Conservation (phyloP, 164 flowering plant genomes). For the Magnolia changhungtana region DNA sequence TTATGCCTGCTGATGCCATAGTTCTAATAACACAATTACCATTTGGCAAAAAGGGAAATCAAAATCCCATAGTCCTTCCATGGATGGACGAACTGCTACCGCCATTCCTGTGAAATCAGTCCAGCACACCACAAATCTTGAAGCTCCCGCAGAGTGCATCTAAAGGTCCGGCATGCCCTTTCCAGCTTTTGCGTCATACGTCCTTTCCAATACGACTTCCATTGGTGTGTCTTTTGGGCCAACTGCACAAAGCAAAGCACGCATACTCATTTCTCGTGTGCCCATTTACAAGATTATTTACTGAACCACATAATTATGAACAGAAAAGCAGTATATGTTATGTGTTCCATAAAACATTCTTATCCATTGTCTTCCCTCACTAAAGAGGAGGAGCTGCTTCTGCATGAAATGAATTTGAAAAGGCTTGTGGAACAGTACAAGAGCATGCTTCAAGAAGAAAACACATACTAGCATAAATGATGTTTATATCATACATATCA, state of each 20-base stretch:
- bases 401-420: background rate
- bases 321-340: background rate
- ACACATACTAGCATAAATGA: too few species aligned
- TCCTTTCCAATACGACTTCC: conserved; percentile 74
- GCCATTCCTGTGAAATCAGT: background rate
- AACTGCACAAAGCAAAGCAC: conserved; percentile 46
- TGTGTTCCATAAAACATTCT: background rate
- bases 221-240: conserved; percentile 91
- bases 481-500: too few species aligned
- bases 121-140: background rate
- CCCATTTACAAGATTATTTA: background rate
- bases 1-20: too few species aligned
- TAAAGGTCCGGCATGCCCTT: conserved; percentile 81
- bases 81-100: background rate
- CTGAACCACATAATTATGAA: too few species aligned
- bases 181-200: conserved; percentile 76
- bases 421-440: background rate
- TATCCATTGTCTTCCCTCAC: background rate
- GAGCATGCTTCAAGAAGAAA: background rate
- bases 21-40: background rate
- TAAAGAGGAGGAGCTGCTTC: background rate
- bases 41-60: background rate
- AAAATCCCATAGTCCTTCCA: background rate
- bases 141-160: background rate
- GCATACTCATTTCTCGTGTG: background rate